Evolutionary conservation across 495 filamentous ascomycete species (phyloP).

Genomic region (Ascodesmis nigricans): DNA sequence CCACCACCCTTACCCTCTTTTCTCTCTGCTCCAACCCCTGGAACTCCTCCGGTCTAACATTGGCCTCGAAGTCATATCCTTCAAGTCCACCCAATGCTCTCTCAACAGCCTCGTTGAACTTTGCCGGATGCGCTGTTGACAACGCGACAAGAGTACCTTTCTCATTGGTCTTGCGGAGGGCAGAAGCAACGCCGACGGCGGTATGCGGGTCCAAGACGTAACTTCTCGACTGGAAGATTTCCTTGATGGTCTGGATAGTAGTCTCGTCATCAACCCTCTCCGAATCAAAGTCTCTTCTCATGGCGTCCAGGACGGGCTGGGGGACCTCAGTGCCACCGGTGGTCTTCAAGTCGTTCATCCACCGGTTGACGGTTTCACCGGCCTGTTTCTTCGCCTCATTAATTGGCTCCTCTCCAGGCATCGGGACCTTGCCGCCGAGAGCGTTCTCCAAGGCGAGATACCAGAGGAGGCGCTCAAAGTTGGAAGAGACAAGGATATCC

Average conservation of each 20-base stretch:
- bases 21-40: slow-evolving; percentile 45
- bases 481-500: slow-evolving; percentile 87
- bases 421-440: slow-evolving; percentile 5
- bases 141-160: slow-evolving; percentile 43
- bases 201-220: slow-evolving; percentile 89
- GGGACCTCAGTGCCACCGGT: slow-evolving; percentile 63
- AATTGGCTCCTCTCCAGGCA: slow-evolving; percentile 18
- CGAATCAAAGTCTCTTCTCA: slow-evolving; percentile 48
- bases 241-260: slow-evolving; percentile 50
- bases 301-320: slow-evolving; percentile 39
- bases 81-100: slow-evolving; percentile 42
- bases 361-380: slow-evolving; percentile 40
- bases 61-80: slow-evolving; percentile 44
- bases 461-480: slow-evolving; percentile 95
- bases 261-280: slow-evolving; percentile 63
- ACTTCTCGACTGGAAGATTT: slow-evolving; percentile 32
- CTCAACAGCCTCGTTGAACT: slow-evolving; percentile 64
- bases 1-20: slow-evolving; percentile 34
- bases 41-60: slow-evolving; percentile 61
- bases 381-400: slow-evolving; percentile 32
- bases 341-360: slow-evolving; percentile 55
- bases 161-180: slow-evolving; percentile 30
- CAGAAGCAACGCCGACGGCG: slow-evolving; percentile 59
- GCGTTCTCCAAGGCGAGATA: slow-evolving; percentile 53
- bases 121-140: slow-evolving; percentile 82